Percentiles rank a stretch among this genome's conserved stretches.
These are phyloP conservation scores for Fusarium subtropicale DNA, from an alignment of 2,329 filamentous ascomycete species.

Conservation along the genomic window DNA sequence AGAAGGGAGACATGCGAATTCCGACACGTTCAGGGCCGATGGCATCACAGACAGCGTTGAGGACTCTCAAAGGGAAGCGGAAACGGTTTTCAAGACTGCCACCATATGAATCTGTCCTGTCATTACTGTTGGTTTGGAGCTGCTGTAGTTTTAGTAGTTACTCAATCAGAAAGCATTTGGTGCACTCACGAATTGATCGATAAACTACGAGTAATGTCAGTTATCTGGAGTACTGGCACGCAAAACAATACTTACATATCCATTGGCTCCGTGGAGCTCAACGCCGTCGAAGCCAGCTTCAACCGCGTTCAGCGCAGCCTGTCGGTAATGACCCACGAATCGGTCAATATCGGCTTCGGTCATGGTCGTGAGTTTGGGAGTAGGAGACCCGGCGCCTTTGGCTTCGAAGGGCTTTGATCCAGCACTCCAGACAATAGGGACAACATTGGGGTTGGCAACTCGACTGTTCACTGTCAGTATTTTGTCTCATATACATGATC, in stretches of 20 bases:
- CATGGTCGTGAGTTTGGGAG: conserved; percentile 62
- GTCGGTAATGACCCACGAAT: conserved; percentile 69
- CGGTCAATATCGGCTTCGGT: conserved; percentile 72
- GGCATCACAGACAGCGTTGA: conserved; percentile 56
- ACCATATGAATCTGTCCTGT: conserved; percentile 64
- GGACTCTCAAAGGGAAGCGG: conserved; percentile 62
- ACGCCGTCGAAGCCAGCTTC: conserved; percentile 77
- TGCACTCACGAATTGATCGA: conserved; percentile 67
- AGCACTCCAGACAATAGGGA: conserved; percentile 35
- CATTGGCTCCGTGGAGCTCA: conserved; percentile 70
- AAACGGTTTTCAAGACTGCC: conserved; percentile 66
- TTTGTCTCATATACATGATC: conserved; percentile 51
- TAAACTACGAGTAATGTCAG: conserved; percentile 37
- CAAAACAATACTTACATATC: conserved; percentile 59
- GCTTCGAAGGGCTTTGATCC: conserved; percentile 31
- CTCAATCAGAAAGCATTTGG: accelerated
- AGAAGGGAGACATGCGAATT: conserved; percentile 71
- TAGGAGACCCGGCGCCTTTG: conserved; percentile 16
- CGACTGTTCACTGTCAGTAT: conserved; percentile 28
- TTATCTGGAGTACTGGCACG: background rate
- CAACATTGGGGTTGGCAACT: conserved; percentile 37
- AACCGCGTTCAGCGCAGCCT: conserved; percentile 66
- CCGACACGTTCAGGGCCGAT: conserved; percentile 65
- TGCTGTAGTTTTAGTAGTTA: conserved; percentile 2
- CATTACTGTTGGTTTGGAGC: conserved; percentile 60